Conservation (phyloP, 345 rosid genomes). For the Lumnitzera racemosa region DNA sequence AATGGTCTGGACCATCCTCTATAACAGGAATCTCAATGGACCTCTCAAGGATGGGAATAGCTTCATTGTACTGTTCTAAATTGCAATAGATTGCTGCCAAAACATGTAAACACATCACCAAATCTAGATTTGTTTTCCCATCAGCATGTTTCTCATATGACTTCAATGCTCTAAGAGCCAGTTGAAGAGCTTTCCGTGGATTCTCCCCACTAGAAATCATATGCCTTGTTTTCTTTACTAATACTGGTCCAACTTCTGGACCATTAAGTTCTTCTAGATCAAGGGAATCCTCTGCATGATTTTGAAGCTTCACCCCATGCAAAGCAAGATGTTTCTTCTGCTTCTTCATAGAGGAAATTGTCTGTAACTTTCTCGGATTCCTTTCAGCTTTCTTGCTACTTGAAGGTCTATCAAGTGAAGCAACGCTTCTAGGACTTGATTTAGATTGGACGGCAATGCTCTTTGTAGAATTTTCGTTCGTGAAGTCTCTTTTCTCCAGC, state of each 20-base stretch:
- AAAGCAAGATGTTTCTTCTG: slow-evolving; percentile 16
- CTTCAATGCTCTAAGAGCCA: slow-evolving; percentile 43
- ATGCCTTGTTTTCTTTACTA: slow-evolving; percentile 54
- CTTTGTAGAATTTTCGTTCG: slow-evolving; percentile 25
- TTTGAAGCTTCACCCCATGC: slow-evolving; percentile 23
- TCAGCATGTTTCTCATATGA: slow-evolving; percentile 46
- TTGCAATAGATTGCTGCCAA: slow-evolving; percentile 61
- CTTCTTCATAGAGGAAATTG: slow-evolving; percentile 25
- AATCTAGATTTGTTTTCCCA: slow-evolving; percentile 42
- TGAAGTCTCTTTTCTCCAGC: slow-evolving; percentile 28
- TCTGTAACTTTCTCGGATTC: slow-evolving; percentile 25
- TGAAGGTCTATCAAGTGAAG: slow-evolving; percentile 24
- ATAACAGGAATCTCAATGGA: slow-evolving; percentile 60
- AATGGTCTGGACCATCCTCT: slow-evolving; percentile 64
- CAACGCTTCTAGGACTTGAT: slow-evolving; percentile 31
- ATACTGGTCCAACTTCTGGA: slow-evolving; percentile 53
- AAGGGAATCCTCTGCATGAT: slow-evolving; percentile 18
- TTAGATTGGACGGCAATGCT: slow-evolving; percentile 18
- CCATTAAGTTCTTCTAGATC: slow-evolving; percentile 25
- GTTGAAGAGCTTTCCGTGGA: slow-evolving; percentile 48
- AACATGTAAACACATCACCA: slow-evolving; percentile 80
- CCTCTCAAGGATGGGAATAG: slow-evolving; percentile 72
- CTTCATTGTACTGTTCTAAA: slow-evolving; percentile 58
- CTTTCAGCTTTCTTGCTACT: slow-evolving; percentile 20
- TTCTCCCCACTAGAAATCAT: slow-evolving; percentile 59